Base-by-base conservation (phyloP, 2,329 filamentous ascomycete genomes). In the Hortaea werneckii region DNA sequence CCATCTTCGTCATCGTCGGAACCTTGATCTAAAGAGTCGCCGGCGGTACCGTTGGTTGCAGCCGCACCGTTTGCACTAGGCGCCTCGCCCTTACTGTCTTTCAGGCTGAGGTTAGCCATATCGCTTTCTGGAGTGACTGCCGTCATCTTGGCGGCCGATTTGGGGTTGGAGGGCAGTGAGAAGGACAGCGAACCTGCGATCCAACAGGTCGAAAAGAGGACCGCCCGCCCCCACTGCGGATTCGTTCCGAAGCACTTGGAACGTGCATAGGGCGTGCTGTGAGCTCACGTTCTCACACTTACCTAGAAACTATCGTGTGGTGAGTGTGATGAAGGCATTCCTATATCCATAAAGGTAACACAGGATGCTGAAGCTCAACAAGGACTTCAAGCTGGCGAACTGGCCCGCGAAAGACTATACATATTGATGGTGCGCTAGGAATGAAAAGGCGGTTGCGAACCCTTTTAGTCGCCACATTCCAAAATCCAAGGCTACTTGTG, bases 1-100 rank as follows among this genome's bases (percentile, higher is more conserved):
- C 53, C 58, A 13, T 62, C 63, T 9, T 65, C 63, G 41, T 64
- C 62, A 45, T 65, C 63, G 32, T 35, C 32, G 32, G 32, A 35
- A 9, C 32, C 32, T 9, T 9, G 32, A 35, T 35, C 32, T 35
- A 35, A 35, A 0, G 63, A 65, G 39, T 64, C 61, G 47, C 55
- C 60, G 30, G 52, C 54, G 12, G 52, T 50, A 20, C 49, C 53
- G 37, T 57, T 58, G 41, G 53, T 45, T 30, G 49, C 48, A 27
- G 50, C 49, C 29, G 53, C 49, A 30, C 50, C 52, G 41, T 55
- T 56, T 11, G 54, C 44, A 39, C 57, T 57, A 5, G 51, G 47
- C 13, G 46, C 44, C 5, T 49, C 48, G 20, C 41, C 50, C 34
- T 51, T 50, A 27, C 46, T 45, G 42, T 45, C 52, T 20, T 51